Evolutionary conservation across 108 stramenopile genomes (phyloP), one percentile per base, ranked within the genome.

Genomic region (Skeletonema costatum): DNA sequence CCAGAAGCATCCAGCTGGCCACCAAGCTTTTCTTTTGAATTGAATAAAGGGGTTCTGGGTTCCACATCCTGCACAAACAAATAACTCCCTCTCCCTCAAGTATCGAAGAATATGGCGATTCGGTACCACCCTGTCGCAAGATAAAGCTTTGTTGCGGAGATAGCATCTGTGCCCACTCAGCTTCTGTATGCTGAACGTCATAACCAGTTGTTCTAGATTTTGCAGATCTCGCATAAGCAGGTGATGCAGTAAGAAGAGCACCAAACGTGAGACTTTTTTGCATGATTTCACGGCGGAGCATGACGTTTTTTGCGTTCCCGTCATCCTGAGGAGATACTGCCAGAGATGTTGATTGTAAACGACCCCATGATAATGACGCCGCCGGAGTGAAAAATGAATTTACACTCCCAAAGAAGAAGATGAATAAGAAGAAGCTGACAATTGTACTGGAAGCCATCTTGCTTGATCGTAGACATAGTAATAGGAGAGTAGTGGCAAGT

Each of bases 31-130:
- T 88, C 63, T 8, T 59, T 32, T 3, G 90, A 84, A 19, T 77
- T 84, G 86, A 98, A 98, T 10, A 97, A 85, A 2, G 91, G 84
- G 1, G 93, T 90, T 2, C 87, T 78, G 84, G 1, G 93, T 90
- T 2, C 87, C 80, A 65, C 94, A 93, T 0, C 90, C 94, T 5
- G 95, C 96, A 69, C 92, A 93, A 2, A 76, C 77, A 86, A 85
- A 98, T 1, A 82, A 66, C 6, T 96, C 96, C 88, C 70, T 90
- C 90, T 33, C 65, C 77, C 68, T 92, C 90, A 30, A 94, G 74
- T 41, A 90, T 84, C 16, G 88, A 89, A 17, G 80, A 82, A 58
- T 89, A 86, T 31, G 91, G 93, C 2, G 80, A 70, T 69, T 94
- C 93, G 3, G 93, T 94, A 14, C 91, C 93, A 12, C 90, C 93